These are phyloP conservation scores for Hymenoscyphus occultus DNA, from an alignment of 2,329 filamentous ascomycete species.

Conservation along the genomic window DNA sequence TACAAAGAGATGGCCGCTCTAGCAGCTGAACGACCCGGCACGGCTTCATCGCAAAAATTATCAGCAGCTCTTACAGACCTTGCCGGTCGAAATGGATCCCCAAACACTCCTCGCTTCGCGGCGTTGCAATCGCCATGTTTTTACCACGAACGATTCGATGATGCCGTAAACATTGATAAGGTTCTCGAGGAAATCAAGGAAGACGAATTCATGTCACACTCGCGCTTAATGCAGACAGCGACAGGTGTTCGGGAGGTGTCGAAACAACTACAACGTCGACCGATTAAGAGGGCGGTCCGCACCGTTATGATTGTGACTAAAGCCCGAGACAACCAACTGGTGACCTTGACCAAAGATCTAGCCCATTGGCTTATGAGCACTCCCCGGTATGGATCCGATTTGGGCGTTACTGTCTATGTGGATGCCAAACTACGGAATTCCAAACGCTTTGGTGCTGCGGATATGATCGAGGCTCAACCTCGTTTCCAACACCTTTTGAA, in stretches of 20 bases:
- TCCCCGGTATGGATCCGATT: slow-evolving; percentile 80
- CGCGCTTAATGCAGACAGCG: slow-evolving; percentile 89
- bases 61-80: slow-evolving; percentile 55
- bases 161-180: slow-evolving; percentile 90
- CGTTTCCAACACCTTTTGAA: slow-evolving; percentile 80
- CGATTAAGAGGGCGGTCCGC: slow-evolving; percentile 85
- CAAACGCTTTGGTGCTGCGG: slow-evolving; percentile 77
- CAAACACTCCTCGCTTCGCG: slow-evolving; percentile 50
- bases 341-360: slow-evolving; percentile 83
- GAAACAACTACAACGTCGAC: slow-evolving; percentile 87
- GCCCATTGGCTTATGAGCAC: slow-evolving; percentile 84
- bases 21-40: slow-evolving; percentile 28
- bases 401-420: slow-evolving; percentile 98
- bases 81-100: slow-evolving; percentile 37
- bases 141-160: slow-evolving; percentile 95
- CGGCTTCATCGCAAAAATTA: slow-evolving; percentile 54
- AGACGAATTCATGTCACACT: slow-evolving; percentile 89
- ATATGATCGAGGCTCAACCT: slow-evolving; percentile 69
- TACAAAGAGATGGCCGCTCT: slow-evolving; percentile 54
- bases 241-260: slow-evolving; percentile 93
- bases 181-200: slow-evolving; percentile 91
- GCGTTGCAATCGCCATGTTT: slow-evolving; percentile 90
- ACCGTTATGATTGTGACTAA: slow-evolving; percentile 99
- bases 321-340: slow-evolving; percentile 89
- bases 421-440: slow-evolving; percentile 89